Conservation (phyloP, 1,139 yeast species). For the Magnusiomyces fungicola region DNA sequence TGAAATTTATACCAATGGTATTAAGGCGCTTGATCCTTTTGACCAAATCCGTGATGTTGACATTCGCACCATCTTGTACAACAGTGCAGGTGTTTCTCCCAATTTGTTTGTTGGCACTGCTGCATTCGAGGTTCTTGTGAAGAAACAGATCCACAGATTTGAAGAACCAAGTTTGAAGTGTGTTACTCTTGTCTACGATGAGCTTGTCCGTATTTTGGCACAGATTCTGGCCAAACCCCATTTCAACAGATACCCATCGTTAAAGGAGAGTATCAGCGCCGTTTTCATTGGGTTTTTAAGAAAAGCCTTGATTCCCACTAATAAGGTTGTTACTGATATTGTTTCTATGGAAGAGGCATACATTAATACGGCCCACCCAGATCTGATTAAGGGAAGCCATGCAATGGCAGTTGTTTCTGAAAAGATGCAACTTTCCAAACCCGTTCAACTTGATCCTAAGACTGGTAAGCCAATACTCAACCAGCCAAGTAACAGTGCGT, state of each 20-base stretch:
- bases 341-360: slow-evolving; percentile 85
- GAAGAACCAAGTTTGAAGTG: slow-evolving; percentile 92
- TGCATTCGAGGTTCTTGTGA: slow-evolving; percentile 93
- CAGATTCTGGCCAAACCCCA: slow-evolving; percentile 77
- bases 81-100: slow-evolving; percentile 97
- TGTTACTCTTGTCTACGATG: slow-evolving; percentile 87
- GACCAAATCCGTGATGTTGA: slow-evolving; percentile 96
- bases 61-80: slow-evolving; percentile 88
- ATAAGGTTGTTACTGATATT: slow-evolving; percentile 73
- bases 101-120: slow-evolving; percentile 95
- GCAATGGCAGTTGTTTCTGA: slow-evolving; percentile 95
- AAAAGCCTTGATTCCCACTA: slow-evolving; percentile 76
- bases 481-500: slow-evolving; percentile 18
- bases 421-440: slow-evolving; percentile 74
- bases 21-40: slow-evolving; percentile 89
- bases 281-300: slow-evolving; percentile 75
- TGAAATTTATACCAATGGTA: slow-evolving; percentile 90
- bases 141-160: slow-evolving; percentile 89
- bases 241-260: slow-evolving; percentile 81
- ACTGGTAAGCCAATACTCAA: slow-evolving; percentile 55
- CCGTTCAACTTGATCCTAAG: slow-evolving; percentile 80
- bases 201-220: slow-evolving; percentile 80
- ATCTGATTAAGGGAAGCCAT: slow-evolving; percentile 85
- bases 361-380: slow-evolving; percentile 97
- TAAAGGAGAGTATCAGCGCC: slow-evolving; percentile 78